These are phyloP conservation scores for Starmerella roubikii DNA, from an alignment of 805 yeast species.

Conservation along the genomic window DNA sequence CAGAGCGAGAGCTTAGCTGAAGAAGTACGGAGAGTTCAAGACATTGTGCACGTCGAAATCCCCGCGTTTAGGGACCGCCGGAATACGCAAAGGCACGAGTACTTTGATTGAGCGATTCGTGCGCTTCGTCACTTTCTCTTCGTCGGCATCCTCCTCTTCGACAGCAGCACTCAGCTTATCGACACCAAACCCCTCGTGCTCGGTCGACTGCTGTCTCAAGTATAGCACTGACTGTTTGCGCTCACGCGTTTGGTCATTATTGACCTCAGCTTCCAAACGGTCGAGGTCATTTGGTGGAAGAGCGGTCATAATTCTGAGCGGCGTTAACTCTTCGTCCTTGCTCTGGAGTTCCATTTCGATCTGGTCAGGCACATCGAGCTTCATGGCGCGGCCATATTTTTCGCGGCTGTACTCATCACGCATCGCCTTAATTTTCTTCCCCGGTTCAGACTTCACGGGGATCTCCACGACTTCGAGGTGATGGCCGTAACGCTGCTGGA, in stretches of 20 bases:
- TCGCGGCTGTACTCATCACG: constrained; percentile 37
- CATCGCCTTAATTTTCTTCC: constrained; percentile 34
- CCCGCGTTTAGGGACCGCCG: constrained; percentile 67
- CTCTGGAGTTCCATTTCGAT: constrained; percentile 50
- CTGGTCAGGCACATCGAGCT: constrained; percentile 56
- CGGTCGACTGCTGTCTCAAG: constrained; percentile 20
- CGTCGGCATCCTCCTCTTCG: constrained; percentile 17
- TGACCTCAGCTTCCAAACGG: constrained; percentile 24
- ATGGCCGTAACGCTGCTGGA: constrained; percentile 63
- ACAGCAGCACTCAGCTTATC: constrained; percentile 16
- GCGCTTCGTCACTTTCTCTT: constrained; percentile 2
- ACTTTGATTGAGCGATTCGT: constrained; percentile 27
- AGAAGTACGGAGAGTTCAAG: constrained; percentile 67
- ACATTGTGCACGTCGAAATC: constrained; percentile 67
- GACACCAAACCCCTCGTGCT: constrained; percentile 25
- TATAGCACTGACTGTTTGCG: background rate
- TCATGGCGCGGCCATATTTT: constrained; percentile 19
- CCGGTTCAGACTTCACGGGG: constrained; percentile 39
- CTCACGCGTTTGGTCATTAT: constrained; percentile 5
- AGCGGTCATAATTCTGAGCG: constrained; percentile 40
- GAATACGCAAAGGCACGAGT: constrained; percentile 55
- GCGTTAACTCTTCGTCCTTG: constrained; percentile 45
- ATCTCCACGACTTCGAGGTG: constrained; percentile 50
- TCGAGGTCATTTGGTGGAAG: constrained; percentile 21
- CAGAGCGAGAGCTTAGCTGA: constrained; percentile 26